Conservation (phyloP, 371 early-diverging fungal species). For the Rhizopus sp. region DNA sequence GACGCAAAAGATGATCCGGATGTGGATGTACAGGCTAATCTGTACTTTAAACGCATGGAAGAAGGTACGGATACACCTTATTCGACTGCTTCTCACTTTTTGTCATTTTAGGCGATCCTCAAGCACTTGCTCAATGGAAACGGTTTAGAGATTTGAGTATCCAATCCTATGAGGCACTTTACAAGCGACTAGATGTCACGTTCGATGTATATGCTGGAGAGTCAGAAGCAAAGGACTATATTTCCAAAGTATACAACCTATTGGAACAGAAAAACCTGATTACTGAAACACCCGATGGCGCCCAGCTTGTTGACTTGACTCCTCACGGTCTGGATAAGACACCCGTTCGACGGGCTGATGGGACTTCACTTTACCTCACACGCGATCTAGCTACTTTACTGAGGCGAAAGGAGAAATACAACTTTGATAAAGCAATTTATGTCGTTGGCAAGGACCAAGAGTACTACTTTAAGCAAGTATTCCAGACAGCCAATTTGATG, state of each 20-base stretch:
- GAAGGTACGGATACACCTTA: slow-evolving; percentile 55
- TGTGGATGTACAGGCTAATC: slow-evolving; percentile 79
- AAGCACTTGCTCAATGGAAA: slow-evolving; percentile 81
- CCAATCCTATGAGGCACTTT: slow-evolving; percentile 82
- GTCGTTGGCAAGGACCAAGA: slow-evolving; percentile 94
- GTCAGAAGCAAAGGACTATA: slow-evolving; percentile 79
- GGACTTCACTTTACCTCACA: slow-evolving; percentile 93
- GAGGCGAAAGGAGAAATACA: slow-evolving; percentile 75
- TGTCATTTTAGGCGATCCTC: slow-evolving; percentile 58
- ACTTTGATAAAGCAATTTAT: slow-evolving; percentile 83
- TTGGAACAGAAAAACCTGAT: slow-evolving; percentile 51
- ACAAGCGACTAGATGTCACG: slow-evolving; percentile 83
- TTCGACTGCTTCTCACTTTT: not conserved
- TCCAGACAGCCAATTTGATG: slow-evolving; percentile 76
- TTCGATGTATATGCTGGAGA: slow-evolving; percentile 99
- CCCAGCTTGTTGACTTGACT: slow-evolving; percentile 75
- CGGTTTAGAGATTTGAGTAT: slow-evolving; percentile 90
- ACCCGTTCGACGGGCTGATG: slow-evolving; percentile 86
- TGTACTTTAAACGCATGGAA: slow-evolving; percentile 95
- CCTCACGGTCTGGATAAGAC: slow-evolving; percentile 74
- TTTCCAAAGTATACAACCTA: slow-evolving; percentile 67
- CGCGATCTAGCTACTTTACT: slow-evolving; percentile 95
- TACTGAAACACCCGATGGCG: slow-evolving; percentile 63
- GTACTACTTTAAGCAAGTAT: slow-evolving; percentile 91
- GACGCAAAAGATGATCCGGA: slow-evolving; percentile 54